Evolutionary conservation across 345 rosid species (phyloP).

Genomic region (Hypericum androsaemum): DNA sequence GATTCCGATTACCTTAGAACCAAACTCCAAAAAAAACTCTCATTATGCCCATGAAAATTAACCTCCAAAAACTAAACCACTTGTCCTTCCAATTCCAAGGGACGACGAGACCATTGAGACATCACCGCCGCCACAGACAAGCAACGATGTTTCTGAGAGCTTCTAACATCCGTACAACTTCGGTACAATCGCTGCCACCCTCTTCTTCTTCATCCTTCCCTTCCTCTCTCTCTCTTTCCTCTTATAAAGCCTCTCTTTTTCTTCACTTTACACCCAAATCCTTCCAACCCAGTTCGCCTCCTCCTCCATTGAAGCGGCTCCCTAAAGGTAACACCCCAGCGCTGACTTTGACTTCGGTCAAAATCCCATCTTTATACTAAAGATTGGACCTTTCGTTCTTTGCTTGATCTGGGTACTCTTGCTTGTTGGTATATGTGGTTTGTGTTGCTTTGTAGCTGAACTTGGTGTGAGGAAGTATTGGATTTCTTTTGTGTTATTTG

Average conservation of each 20-base stretch:
- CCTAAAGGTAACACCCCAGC: conserved; percentile 12
- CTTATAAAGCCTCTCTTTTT: conserved; percentile 26
- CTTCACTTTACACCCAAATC: conserved; percentile 24
- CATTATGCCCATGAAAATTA: no score
- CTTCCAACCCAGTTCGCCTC: conserved; percentile 12
- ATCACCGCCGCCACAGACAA: background rate
- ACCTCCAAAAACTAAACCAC: no score
- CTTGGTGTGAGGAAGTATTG: background rate
- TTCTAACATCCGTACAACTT: conserved; percentile 17
- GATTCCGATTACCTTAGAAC: no score
- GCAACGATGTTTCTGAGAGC: conserved; percentile 31
- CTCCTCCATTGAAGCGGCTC: conserved; percentile 7
- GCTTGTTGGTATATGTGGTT: background rate
- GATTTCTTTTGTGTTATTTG: background rate
- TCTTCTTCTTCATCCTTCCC: conserved; percentile 17
- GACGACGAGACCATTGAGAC: no score
- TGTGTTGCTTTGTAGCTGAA: background rate
- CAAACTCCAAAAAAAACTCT: no score
- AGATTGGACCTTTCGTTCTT: no score
- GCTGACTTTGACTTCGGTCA: conserved; percentile 10
- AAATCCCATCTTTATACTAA: background rate
- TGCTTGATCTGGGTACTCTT: no score
- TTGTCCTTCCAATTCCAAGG: no score
- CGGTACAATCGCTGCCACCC: conserved; percentile 30
- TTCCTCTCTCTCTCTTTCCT: conserved; percentile 15